phyloP scores from a whole-genome alignment of 2,329 filamentous ascomycete genomes.

The Dactylella cylindrospora region DNA sequence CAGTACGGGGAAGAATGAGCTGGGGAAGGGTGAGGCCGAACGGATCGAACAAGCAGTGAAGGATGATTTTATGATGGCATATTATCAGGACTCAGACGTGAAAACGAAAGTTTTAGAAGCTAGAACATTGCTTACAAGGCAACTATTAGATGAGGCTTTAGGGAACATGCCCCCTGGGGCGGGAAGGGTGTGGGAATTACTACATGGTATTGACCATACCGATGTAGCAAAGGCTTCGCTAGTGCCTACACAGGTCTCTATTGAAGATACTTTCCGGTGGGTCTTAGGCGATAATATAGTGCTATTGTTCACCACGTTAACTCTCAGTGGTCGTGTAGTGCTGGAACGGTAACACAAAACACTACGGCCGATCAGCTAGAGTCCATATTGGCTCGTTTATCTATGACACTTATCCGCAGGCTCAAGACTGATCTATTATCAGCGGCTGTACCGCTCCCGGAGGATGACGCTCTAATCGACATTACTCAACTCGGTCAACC shows the following conservation, averaged over 20 bases:
- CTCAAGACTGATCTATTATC: slow-evolving; percentile 48
- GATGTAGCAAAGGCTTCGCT: slow-evolving; percentile 71
- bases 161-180: slow-evolving; percentile 65
- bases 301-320: no score
- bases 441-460: slow-evolving; percentile 42
- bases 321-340: slow-evolving; percentile 6
- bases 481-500: slow-evolving; percentile 34
- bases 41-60: slow-evolving; percentile 14
- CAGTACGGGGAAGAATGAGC: slow-evolving; percentile 53
- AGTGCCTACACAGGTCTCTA: slow-evolving; percentile 83
- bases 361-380: slow-evolving; percentile 58
- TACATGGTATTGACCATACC: slow-evolving; percentile 76
- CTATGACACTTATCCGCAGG: slow-evolving; percentile 49
- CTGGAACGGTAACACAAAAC: slow-evolving; percentile 60
- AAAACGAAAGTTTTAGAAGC: slow-evolving; percentile 35
- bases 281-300: no score
- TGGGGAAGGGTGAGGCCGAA: slow-evolving; percentile 16
- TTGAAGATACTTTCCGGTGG: slow-evolving; percentile 83
- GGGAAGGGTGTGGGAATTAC: slow-evolving; percentile 69
- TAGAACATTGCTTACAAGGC: slow-evolving; percentile 18
- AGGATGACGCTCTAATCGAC: slow-evolving; percentile 24
- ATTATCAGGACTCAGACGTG: slow-evolving; percentile 32
- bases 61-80: slow-evolving; percentile 33
- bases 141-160: slow-evolving; percentile 55
- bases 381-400: slow-evolving; percentile 35